A percentile compares a stretch with the other conserved stretches of the same genome.
These are phyloP conservation scores for Schoenoplectus tabernaemontani DNA, from an alignment of 202 grass and related monocot species.

Conservation along the genomic window DNA sequence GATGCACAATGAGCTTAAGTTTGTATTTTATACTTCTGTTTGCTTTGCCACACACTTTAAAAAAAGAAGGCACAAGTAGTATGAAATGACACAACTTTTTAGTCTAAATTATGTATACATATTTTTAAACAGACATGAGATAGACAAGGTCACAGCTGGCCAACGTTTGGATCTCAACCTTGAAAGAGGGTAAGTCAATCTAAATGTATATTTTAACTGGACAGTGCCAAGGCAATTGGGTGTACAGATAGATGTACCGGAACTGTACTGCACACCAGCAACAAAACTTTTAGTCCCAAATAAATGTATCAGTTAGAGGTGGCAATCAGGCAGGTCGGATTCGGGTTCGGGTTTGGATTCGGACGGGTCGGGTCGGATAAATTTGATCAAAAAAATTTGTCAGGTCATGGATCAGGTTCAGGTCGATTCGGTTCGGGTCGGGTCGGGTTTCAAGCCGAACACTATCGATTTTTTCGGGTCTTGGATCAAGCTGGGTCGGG, in stretches of 20 bases:
- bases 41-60: constrained; percentile 11
- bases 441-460: no score
- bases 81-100: background rate
- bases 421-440: no score
- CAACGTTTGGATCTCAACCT: constrained; percentile 96
- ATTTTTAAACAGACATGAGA: constrained; percentile 59
- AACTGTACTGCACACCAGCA: background rate
- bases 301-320: no score
- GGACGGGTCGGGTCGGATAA: no score
- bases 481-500: no score
- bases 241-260: background rate
- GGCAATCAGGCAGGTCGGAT: no score
- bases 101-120: constrained; percentile 21
- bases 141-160: constrained; percentile 91
- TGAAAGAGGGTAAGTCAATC: constrained; percentile 74
- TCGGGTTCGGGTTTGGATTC: no score
- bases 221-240: background rate
- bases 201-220: background rate
- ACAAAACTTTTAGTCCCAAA: no score
- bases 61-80: background rate
- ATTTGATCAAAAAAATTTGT: no score
- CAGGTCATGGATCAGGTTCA: no score
- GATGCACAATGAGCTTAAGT: constrained; percentile 94
- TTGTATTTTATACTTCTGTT: constrained; percentile 24
- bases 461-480: no score